Percentiles rank a stretch among this genome's conserved stretches.
Conservation (phyloP, 805 yeast genomes). For the Metschnikowia chrysomelidarum region DNA sequence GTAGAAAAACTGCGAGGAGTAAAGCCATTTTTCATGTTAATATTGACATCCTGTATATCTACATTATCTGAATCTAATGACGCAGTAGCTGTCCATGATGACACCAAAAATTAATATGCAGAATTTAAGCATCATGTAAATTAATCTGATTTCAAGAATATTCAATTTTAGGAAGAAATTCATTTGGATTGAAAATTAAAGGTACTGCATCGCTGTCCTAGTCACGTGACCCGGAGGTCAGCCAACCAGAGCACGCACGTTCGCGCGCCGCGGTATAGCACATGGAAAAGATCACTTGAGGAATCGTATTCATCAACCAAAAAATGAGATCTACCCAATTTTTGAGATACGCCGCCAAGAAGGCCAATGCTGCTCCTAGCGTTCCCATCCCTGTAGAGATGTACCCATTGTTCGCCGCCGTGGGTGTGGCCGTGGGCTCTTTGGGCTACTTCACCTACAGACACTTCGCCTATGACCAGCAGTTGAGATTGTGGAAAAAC, state of each 20-base stretch:
- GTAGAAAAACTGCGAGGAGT: conserved; percentile 17
- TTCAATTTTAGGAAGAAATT: too few relatives aligned
- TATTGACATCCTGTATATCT: too few relatives aligned
- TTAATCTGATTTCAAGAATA: too few relatives aligned
- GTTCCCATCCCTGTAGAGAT: conserved; percentile 40
- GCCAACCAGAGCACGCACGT: conserved; percentile 19
- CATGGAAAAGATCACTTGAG: conserved; percentile 1
- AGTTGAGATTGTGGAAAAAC: conserved; percentile 48
- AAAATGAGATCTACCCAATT: conserved; percentile 41
- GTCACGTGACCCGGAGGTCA: conserved; percentile 13
- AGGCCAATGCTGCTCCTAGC: conserved; percentile 20
- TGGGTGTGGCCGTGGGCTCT: conserved; percentile 40
- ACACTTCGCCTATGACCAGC: conserved; percentile 45
- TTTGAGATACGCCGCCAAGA: conserved; percentile 42
- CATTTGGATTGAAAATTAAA: too few relatives aligned
- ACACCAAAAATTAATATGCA: too few relatives aligned
- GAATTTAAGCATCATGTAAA: too few relatives aligned
- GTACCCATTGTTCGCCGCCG: conserved; percentile 48
- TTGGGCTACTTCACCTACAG: conserved; percentile 45
- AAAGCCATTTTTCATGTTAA: background rate
- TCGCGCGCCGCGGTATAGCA: conserved; percentile 9
- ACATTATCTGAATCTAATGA: too few relatives aligned
- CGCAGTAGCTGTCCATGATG: too few relatives aligned
- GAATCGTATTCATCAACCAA: conserved; percentile 1
- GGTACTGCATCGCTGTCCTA: too few relatives aligned